Evolutionary conservation across 1,139 yeast species (phyloP).

Genomic region (Kurtzmaniella quercitrusa): DNA sequence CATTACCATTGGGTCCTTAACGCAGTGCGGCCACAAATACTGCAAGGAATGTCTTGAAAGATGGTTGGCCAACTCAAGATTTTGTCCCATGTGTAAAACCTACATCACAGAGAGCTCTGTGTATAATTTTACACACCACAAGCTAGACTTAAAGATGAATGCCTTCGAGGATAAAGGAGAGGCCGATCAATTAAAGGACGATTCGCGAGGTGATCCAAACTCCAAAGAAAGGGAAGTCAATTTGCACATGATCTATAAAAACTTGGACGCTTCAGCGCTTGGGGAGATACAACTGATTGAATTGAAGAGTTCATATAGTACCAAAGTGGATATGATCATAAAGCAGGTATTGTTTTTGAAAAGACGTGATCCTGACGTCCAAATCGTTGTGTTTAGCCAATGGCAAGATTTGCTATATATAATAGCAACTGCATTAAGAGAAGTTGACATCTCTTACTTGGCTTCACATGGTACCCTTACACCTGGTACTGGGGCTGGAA

Average conservation of each 20-base stretch:
- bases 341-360: slow-evolving; percentile 65
- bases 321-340: slow-evolving; percentile 81
- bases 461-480: slow-evolving; percentile 37
- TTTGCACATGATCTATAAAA: slow-evolving; percentile 45
- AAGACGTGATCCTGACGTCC: slow-evolving; percentile 56
- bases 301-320: slow-evolving; percentile 58
- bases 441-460: slow-evolving; percentile 51
- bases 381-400: slow-evolving; percentile 82
- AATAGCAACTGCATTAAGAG: slow-evolving; percentile 61
- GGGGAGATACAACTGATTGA: slow-evolving; percentile 41
- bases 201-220: slow-evolving; percentile 8
- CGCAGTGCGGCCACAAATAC: slow-evolving; percentile 87
- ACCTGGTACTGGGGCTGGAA: slow-evolving; percentile 27
- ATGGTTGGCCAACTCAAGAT: slow-evolving; percentile 56
- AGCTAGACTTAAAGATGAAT: slow-evolving; percentile 45
- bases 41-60: slow-evolving; percentile 71
- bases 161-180: slow-evolving; percentile 24
- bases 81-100: slow-evolving; percentile 79
- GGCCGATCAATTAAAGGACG: slow-evolving; percentile 10
- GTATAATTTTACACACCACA: slow-evolving; percentile 54
- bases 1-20: slow-evolving; percentile 70
- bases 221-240: slow-evolving; percentile 14
- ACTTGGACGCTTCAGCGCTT: slow-evolving; percentile 36
- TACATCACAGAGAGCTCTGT: slow-evolving; percentile 40
- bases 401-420: slow-evolving; percentile 74